phyloP scores from a whole-genome alignment of 2,329 filamentous ascomycete genomes.

The Sporothrix luriei region DNA sequence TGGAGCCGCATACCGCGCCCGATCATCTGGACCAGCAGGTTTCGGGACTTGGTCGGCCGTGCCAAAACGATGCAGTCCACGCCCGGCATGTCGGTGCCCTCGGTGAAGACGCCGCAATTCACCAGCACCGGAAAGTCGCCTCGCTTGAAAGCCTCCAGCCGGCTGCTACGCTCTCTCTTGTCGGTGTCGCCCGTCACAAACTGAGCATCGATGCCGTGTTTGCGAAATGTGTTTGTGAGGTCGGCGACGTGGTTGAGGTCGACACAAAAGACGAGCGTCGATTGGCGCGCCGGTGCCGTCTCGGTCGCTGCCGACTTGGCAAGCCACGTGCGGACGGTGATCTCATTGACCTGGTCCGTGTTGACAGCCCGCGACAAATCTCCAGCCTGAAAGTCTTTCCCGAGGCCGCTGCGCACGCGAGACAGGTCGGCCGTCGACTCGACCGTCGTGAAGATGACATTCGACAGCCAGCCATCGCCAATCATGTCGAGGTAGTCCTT shows the following conservation, averaged over 20 bases:
- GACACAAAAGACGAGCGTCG: conserved; percentile 92
- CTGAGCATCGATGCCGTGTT: conserved; percentile 75
- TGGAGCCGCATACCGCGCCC: conserved; percentile 86
- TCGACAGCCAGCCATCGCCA: conserved; percentile 84
- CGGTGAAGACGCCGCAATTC: conserved; percentile 95
- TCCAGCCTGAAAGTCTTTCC: conserved; percentile 76
- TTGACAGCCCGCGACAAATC: conserved; percentile 85
- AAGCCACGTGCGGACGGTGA: conserved; percentile 85
- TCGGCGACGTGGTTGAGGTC: conserved; percentile 79
- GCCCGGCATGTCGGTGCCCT: conserved; percentile 96
- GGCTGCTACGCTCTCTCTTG: conserved; percentile 66
- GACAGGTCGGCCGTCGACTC: conserved; percentile 79
- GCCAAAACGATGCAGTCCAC: conserved; percentile 91
- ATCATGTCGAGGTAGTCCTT: conserved; percentile 72
- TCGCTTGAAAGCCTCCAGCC: conserved; percentile 73
- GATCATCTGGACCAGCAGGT: conserved; percentile 96
- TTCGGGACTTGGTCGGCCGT: conserved; percentile 87
- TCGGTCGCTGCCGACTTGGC: conserved; percentile 60
- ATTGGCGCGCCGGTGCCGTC: conserved; percentile 55
- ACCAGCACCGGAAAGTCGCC: conserved; percentile 82
- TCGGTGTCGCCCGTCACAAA: conserved; percentile 84
- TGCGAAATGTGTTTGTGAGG: conserved; percentile 74
- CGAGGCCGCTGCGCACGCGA: conserved; percentile 62
- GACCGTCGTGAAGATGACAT: conserved; percentile 94
- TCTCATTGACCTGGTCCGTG: conserved; percentile 75